Evolutionary conservation across 2,329 filamentous ascomycete species (phyloP), one percentile per base, ranked within the genome.

Genomic region (Botryosphaeria dothidea): DNA sequence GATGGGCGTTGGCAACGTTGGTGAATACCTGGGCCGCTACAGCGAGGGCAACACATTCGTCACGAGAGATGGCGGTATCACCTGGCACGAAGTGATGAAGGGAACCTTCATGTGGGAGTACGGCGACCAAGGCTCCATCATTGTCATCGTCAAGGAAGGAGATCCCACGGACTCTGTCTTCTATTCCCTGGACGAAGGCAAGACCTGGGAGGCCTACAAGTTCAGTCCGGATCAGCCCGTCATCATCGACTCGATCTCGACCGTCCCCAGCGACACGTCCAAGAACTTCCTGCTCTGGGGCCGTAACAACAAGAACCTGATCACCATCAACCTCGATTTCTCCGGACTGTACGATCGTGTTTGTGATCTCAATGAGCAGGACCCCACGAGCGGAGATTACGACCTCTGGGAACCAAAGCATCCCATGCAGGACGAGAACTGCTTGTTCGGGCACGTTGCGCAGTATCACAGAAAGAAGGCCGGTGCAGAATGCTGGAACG

Each of bases 261-360:
- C 94, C 1, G 85, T 97, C 1, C 91, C 92, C 3, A 94, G 92
- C 25, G 95, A 97, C 72, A 92, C 89, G 5, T 96, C 93, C 21
- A 89, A 91, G 63, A 96, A 96, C 74, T 97, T 99, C 76, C 77
- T 99, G 21, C 82, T 99, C 21, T 99, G 95, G 96, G 92, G 90
- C 67, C 25, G 29, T 13, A 82, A 79, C 65, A 85, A 87, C 43
- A 75, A 74, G 52, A 81, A 87, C 65, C 78, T 93, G 19, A 85
- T 90, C 60, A 90, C 92, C 0, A 82, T 96, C 72, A 96, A 96
- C 69, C 77, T 99, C 7, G 95, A 99, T 79, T 99, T 99, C 75
- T 88, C 89, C 4, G 91, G 91, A 3, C 82, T 98, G 54, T 86
- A 90, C 51, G 87, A 92, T 71, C 84, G 87, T 56, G 76, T 88